Evolutionary conservation across 371 early-diverging fungal species (phyloP).

Genomic region (Mucor plumbeus): DNA sequence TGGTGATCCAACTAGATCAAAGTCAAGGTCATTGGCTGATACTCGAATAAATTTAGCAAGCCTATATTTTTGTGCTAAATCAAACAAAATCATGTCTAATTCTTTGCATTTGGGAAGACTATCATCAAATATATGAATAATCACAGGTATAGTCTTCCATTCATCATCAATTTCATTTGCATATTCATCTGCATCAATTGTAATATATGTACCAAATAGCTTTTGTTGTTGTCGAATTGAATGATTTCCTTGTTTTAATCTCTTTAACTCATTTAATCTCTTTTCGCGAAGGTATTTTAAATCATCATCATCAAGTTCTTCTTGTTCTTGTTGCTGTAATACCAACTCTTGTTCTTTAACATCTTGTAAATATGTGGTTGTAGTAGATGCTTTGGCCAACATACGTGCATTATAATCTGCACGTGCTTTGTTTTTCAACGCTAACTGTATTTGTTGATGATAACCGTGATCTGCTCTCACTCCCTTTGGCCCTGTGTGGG

Average conservation of each 20-base stretch:
- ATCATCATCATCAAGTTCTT: conserved; percentile 39
- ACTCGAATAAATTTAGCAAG: conserved; percentile 57
- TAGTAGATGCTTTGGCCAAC: conserved; percentile 49
- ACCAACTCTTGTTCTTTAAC: conserved; percentile 31
- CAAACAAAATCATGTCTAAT: conserved; percentile 40
- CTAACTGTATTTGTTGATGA: conserved; percentile 39
- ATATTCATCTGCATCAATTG: conserved; percentile 50
- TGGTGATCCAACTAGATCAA: conserved; percentile 60
- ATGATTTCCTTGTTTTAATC: conserved; percentile 26
- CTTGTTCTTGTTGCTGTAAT: conserved; percentile 29
- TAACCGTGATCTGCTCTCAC: conserved; percentile 59
- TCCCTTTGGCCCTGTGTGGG: conserved; percentile 66
- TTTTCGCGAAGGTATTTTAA: conserved; percentile 44
- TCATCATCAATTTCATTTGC: conserved; percentile 54
- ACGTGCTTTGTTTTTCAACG: conserved; percentile 26
- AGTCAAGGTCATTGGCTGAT: conserved; percentile 52
- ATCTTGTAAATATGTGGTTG: conserved; percentile 53
- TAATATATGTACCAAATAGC: conserved; percentile 47
- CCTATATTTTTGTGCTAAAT: conserved; percentile 51
- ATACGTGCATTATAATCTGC: conserved; percentile 47
- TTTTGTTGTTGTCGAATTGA: conserved; percentile 33
- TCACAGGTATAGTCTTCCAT: conserved; percentile 45
- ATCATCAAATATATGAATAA: conserved; percentile 58
- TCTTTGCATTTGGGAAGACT: conserved; percentile 40
- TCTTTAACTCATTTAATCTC: conserved; percentile 45